Evolutionary conservation across 805 yeast species (phyloP), one percentile per base, ranked within the genome.

Genomic region (Tetrapisispora fleetii): DNA sequence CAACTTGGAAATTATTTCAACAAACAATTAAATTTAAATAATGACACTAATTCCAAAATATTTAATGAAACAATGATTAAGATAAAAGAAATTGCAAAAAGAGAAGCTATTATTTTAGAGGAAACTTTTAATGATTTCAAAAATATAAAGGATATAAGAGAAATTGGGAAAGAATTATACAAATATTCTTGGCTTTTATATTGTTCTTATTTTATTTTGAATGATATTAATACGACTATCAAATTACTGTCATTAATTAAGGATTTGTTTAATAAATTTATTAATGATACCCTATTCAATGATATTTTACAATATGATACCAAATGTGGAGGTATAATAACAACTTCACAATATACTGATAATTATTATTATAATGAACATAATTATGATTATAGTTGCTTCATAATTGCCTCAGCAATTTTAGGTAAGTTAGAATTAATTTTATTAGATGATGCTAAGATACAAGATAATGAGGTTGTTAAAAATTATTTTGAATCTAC

Each of bases 151-250:
- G 50, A 54, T 16, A 32, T 48, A 8, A 46, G 45, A 30, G 36
- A n/a, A 16, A 28, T 38, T 38, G 99, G 98, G 13, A 91, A 93
- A 63, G 74, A 80, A 27, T 69, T 90, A 45, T 96, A 89, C 55
- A 93, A 90, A 67, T 93, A 85, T 67, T 96, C 98, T 0, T 84
- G 85, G 73, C 76, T 93, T 46, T 72, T 88, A 14, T 84, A 84
- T 53, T 86, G 81, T 11, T 79, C 83, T 37, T 80, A 83, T 48
- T 80, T 73, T 52, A 73, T 91, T 18, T 64, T 91, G 41, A 62
- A 77, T 18, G 84, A 90, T 59, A 60, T 66, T 0, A 63, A 59
- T 1, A 65, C 83, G 48, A 75, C 93, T 1, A 55, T 63, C 14
- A 63, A 63, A 9, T 68, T 85, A 37, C 68, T 88, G 40, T 74